Evolutionary conservation across 257 asterid genomes (phyloP), one percentile per base, ranked within the genome.

Genomic region (Nemophila menziesii): DNA sequence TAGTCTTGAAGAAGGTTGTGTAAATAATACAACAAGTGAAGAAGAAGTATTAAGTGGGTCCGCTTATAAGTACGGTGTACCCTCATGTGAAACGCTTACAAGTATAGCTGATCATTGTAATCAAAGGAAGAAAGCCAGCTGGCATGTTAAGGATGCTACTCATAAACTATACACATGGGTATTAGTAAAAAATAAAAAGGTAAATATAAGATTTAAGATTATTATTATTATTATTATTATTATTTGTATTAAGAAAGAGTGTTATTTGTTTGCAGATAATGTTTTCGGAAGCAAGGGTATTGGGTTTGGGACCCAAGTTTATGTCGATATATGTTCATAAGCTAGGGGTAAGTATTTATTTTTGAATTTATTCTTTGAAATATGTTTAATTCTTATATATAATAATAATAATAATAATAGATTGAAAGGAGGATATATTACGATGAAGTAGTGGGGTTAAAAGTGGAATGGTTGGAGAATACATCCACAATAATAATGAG

Each of bases 241-340:
- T n/a, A n/a, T n/a, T n/a, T n/a, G n/a, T n/a, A n/a, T n/a, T n/a
- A n/a, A n/a, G n/a, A n/a, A n/a, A n/a, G 23, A 29, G 16, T 26
- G 43, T 37, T 49, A 36, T 15, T 8, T 23, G 22, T 43, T 16
- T 56, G 80, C 86, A 87, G 97, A 58, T 69, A 33, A 48, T 79
- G 27, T 63, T 59, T 69, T 60, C 75, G 2, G 86, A 83, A 49
- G 97, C 97, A 40, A 67, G 89, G 62, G 92, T 83, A 19, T 47
- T 83, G 61, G 92, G 78, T 16, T 70, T 87, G 56, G 97, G 97
- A 24, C 97, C 97, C 3, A 70, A 58, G 72, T 87, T 87, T 58
- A 87, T 87, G 93, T 80, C 97, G 15, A 58, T 87, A 48, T 83
- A 87, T 56, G 73, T 87, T 24, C 67, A 79, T 50, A 83, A 75